Evolutionary conservation across 257 asterid species (phyloP).

Genomic region (Solanum etuberosum): DNA sequence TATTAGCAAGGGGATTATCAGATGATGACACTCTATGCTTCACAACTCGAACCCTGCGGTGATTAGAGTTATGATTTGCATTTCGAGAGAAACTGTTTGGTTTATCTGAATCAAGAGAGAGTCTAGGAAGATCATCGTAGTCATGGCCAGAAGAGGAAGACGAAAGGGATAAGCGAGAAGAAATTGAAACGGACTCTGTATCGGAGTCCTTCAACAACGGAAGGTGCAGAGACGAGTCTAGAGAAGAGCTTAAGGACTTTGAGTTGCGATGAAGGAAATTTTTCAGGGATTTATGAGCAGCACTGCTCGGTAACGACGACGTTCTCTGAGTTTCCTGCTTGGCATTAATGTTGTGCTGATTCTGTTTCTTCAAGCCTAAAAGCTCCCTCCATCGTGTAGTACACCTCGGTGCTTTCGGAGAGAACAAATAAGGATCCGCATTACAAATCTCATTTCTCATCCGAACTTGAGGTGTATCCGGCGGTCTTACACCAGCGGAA

Average conservation of each 20-base stretch:
- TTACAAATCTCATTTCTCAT: constrained; percentile 44
- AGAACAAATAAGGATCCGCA: constrained; percentile 60
- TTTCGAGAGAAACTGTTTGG: constrained; percentile 14
- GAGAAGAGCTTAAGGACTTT: constrained; percentile 30
- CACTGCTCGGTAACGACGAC: constrained; percentile 1
- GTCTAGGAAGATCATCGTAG: constrained; percentile 61
- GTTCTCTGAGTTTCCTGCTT: constrained; percentile 42
- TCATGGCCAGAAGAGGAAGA: constrained; percentile 70
- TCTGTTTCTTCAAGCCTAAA: constrained; percentile 59
- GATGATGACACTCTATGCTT: constrained; percentile 39
- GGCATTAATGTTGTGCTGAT: constrained; percentile 27
- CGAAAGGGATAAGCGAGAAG: constrained; percentile 59
- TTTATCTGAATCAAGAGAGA: constrained; percentile 56
- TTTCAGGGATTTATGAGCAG: constrained; percentile 32
- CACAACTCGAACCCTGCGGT: constrained; percentile 33
- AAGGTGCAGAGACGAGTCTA: constrained; percentile 36
- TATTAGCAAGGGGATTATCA: constrained; percentile 18
- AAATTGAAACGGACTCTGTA: constrained; percentile 36
- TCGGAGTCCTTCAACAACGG: constrained; percentile 60
- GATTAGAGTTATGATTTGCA: constrained; percentile 17
- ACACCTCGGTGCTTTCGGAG: constrained; percentile 90
- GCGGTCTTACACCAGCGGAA: constrained; percentile 16
- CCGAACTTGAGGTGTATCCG: constrained; percentile 35
- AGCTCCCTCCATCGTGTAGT: constrained; percentile 90
- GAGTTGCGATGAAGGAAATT: constrained; percentile 51